phyloP scores from a whole-genome alignment of 352 stramenopile genomes.

The Aphanomyces cochlioides region DNA sequence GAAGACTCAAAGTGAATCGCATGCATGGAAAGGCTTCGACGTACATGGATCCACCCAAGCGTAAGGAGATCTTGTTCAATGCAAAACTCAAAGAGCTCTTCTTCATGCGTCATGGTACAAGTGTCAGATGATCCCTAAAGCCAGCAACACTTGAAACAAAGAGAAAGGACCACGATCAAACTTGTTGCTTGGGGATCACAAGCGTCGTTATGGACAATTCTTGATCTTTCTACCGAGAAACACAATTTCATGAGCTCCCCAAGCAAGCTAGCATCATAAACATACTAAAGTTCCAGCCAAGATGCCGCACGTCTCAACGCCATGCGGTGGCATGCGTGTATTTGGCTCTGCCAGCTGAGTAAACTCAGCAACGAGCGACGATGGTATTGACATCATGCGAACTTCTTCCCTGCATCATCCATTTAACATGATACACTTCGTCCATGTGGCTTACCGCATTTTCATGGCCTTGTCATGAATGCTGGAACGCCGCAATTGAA shows the following conservation, averaged over 20 bases:
- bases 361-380: conserved; percentile 68
- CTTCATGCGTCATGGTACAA: conserved; percentile 83
- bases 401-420: conserved; percentile 30
- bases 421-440: not conserved
- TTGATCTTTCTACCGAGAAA: conserved; percentile 41
- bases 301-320: conserved; percentile 89
- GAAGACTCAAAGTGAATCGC: not conserved
- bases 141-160: not conserved
- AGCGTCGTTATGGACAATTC: conserved; percentile 72
- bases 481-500: not conserved
- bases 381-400: conserved; percentile 66
- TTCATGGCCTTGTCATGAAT: conserved; percentile 7
- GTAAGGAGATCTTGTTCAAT: conserved; percentile 82
- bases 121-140: conserved; percentile 80
- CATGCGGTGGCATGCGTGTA: conserved; percentile 63
- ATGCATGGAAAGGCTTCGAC: not conserved
- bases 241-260: conserved; percentile 15
- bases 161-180: conserved; percentile 28
- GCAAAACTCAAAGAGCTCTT: conserved; percentile 86
- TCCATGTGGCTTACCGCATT: not conserved
- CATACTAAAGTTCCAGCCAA: conserved; percentile 74
- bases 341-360: conserved; percentile 75
- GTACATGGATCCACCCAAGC: conserved; percentile 88
- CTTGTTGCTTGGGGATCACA: conserved; percentile 86
- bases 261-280: not conserved